Conservation (phyloP, 768 basidiomycete species). For the Mycena floridula region DNA sequence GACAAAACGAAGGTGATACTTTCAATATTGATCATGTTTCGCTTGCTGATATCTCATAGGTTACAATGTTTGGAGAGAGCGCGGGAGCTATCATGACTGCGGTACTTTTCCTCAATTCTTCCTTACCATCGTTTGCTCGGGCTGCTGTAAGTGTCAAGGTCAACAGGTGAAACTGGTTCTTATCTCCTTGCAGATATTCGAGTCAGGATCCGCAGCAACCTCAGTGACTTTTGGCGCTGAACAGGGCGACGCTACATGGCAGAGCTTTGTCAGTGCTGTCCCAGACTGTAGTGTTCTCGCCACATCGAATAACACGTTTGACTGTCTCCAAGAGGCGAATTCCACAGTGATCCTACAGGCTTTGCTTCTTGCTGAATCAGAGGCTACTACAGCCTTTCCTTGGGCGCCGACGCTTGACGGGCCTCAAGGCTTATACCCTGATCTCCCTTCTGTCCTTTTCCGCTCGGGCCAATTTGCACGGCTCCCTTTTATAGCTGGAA, state of each 20-base stretch:
- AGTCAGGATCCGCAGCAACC: slow-evolving; percentile 34
- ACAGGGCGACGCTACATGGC: slow-evolving; percentile 20
- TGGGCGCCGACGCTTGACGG: slow-evolving; percentile 8
- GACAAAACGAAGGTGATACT: slow-evolving; percentile 26
- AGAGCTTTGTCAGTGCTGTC: slow-evolving; percentile 23
- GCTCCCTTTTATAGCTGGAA: slow-evolving; percentile 10
- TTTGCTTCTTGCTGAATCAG: not conserved
- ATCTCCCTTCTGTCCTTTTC: slow-evolving; percentile 4
- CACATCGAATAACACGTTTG: slow-evolving; percentile 24
- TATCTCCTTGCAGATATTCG: slow-evolving; percentile 27
- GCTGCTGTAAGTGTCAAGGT: slow-evolving; percentile 2
- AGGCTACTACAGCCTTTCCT: slow-evolving; percentile 1
- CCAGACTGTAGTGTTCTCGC: slow-evolving; percentile 17
- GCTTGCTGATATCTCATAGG: slow-evolving; percentile 7
- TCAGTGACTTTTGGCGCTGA: slow-evolving; percentile 22
- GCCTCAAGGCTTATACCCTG: slow-evolving; percentile 5
- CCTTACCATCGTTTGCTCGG: slow-evolving; percentile 5
- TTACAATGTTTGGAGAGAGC: slow-evolving; percentile 27
- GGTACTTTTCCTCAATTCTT: slow-evolving; percentile 14
- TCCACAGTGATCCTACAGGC: not conserved
- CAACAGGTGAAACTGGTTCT: not conserved
- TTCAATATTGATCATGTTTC: not conserved
- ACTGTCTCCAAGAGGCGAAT: slow-evolving; percentile 14
- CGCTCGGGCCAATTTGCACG: not conserved
- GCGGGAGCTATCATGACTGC: slow-evolving; percentile 27